Percentiles rank a stretch among this genome's conserved stretches.
Evolutionary conservation across 2,329 filamentous ascomycete genomes (phyloP).

Genomic region (Aspergillus ustus): DNA sequence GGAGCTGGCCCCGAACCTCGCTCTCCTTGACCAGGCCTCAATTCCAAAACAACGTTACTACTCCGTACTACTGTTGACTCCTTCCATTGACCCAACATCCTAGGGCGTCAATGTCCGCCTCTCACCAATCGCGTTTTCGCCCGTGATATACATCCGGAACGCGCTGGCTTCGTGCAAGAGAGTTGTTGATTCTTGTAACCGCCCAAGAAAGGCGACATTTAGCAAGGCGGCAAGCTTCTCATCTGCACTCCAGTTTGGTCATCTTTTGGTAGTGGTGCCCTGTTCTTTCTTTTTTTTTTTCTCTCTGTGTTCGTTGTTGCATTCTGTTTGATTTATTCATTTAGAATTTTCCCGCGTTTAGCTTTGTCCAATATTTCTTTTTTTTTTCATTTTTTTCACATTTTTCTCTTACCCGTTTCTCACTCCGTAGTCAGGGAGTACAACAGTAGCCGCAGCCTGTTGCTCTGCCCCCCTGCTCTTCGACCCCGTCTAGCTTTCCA

Average conservation of each 20-base stretch:
- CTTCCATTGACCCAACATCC: conserved; percentile 28
- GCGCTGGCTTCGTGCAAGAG: conserved; percentile 24
- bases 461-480: conserved; percentile 24
- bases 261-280: conserved; percentile 4
- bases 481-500: conserved; percentile 22
- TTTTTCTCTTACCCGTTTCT: conserved; percentile 11
- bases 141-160: conserved; percentile 25
- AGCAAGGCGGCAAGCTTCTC: conserved; percentile 21
- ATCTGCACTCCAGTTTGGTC: conserved; percentile 2
- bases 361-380: conserved; percentile 12
- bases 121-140: conserved; percentile 21
- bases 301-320: background rate
- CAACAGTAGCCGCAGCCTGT: conserved; percentile 30
- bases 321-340: conserved; percentile 7
- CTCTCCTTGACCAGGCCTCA: conserved; percentile 15
- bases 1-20: conserved; percentile 26
- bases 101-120: conserved; percentile 27
- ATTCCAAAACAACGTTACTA: conserved; percentile 20
- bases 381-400: conserved; percentile 4
- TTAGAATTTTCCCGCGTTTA: conserved; percentile 6
- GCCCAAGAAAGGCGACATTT: conserved; percentile 13
- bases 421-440: conserved; percentile 25
- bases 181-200: conserved; percentile 16
- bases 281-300: conserved; percentile 10
- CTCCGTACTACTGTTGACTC: conserved; percentile 18